These are phyloP conservation scores for Noccaea bulbosa DNA, from an alignment of 345 rosid genomes.

Conservation along the genomic window DNA sequence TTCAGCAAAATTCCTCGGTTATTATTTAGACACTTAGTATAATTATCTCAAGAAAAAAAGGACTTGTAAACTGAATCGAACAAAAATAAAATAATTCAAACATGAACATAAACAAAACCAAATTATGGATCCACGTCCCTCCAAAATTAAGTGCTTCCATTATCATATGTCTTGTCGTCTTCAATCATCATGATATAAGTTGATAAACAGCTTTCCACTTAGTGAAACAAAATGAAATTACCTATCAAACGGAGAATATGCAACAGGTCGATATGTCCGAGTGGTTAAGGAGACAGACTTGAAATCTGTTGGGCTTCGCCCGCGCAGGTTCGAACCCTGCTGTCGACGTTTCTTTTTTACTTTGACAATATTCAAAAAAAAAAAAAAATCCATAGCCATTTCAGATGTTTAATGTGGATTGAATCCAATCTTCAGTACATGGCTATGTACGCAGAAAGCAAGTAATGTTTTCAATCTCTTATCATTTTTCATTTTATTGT, in stretches of 20 bases:
- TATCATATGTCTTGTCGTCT: not conserved
- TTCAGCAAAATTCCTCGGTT: too few relatives aligned
- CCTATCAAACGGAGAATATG: rapidly evolving
- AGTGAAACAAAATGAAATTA: not conserved
- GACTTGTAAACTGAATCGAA: constrained; percentile 6
- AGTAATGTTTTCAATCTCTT: constrained; percentile 15
- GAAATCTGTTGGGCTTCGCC: constrained; percentile 86
- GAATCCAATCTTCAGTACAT: not conserved
- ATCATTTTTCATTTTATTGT: not conserved
- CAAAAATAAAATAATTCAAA: not conserved
- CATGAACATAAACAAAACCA: not conserved
- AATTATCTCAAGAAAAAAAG: too few relatives aligned
- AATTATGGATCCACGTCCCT: constrained; percentile 1
- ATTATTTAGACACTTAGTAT: too few relatives aligned
- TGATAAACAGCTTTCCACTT: not conserved
- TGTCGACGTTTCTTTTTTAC: constrained; percentile 70
- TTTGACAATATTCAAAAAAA: too few relatives aligned
- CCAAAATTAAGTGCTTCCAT: not conserved
- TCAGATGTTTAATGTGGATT: too few relatives aligned
- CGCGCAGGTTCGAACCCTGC: constrained; percentile 92
- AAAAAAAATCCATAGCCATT: too few relatives aligned
- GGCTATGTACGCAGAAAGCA: too few relatives aligned
- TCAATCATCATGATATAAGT: not conserved
- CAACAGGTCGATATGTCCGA: constrained; percentile 87
- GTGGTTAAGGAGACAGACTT: constrained; percentile 99